Evolutionary conservation across 2,329 filamentous ascomycete species (phyloP).

Genomic region (Penicillium sclerotiorum): DNA sequence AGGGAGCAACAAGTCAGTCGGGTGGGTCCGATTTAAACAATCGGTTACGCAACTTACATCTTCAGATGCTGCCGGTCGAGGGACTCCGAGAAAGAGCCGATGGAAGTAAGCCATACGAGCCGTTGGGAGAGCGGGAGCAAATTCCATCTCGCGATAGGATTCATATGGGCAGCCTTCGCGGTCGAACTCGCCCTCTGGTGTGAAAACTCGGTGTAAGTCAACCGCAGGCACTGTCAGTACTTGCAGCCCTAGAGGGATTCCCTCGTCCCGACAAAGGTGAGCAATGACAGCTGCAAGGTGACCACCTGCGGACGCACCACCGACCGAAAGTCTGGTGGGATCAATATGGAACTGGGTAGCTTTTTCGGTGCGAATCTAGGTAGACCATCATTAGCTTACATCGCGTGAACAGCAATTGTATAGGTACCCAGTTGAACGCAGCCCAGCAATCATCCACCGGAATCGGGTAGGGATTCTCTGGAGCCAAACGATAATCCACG

Average conservation of each 20-base stretch:
- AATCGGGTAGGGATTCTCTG: conserved; percentile 42
- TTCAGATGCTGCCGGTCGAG: conserved; percentile 36
- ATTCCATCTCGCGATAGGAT: conserved; percentile 44
- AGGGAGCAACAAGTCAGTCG: conserved; percentile 7
- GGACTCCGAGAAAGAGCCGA: conserved; percentile 40
- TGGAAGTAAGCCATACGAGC: conserved; percentile 46
- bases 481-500: conserved; percentile 48
- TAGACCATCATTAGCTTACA: neutral
- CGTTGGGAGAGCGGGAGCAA: conserved; percentile 36
- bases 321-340: conserved; percentile 37
- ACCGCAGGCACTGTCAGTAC: conserved; percentile 41
- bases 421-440: conserved; percentile 44
- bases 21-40: neutral
- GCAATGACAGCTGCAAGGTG: conserved; percentile 43
- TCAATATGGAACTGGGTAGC: conserved; percentile 40
- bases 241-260: conserved; percentile 40
- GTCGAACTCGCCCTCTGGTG: conserved; percentile 37
- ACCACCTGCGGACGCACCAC: conserved; percentile 44
- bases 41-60: conserved; percentile 31
- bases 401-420: neutral
- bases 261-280: conserved; percentile 41
- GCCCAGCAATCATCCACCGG: conserved; percentile 44
- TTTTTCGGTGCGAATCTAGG: conserved; percentile 35
- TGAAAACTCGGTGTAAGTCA: conserved; percentile 42
- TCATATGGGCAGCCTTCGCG: conserved; percentile 40